A percentile compares a stretch with the other conserved stretches of the same genome.
These are phyloP conservation scores for Xylaria acuta DNA, from an alignment of 495 filamentous ascomycete species.

Conservation along the genomic window DNA sequence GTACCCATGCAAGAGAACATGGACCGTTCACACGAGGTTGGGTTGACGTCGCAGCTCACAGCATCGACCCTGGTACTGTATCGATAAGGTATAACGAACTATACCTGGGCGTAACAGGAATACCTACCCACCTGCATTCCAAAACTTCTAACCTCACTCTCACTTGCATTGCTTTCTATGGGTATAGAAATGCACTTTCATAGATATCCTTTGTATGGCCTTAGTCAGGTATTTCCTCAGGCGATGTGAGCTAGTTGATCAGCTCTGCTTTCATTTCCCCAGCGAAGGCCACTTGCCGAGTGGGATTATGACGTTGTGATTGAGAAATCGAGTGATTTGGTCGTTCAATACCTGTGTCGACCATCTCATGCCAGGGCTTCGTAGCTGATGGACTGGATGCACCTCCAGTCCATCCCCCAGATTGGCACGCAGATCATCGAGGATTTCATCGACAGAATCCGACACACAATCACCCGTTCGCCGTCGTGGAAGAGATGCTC, in stretches of 20 bases:
- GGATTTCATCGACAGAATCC: slow-evolving; percentile 20
- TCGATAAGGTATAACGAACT: not conserved
- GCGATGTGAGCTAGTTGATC: not conserved
- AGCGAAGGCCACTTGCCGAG: not conserved
- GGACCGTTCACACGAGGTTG: not conserved
- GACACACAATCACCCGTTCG: slow-evolving; percentile 2
- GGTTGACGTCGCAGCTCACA: not conserved
- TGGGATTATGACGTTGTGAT: not conserved
- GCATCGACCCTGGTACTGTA: too few relatives aligned
- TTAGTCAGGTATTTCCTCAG: too few relatives aligned
- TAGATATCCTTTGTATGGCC: not conserved
- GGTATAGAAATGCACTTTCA: not conserved
- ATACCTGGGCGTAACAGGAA: not conserved
- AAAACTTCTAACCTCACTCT: too few relatives aligned
- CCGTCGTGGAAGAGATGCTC: not conserved
- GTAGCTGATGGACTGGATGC: not conserved
- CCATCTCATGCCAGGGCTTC: not conserved
- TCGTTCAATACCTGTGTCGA: not conserved
- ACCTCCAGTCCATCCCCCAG: slow-evolving; percentile 20
- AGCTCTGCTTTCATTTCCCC: not conserved
- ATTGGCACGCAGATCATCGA: slow-evolving; percentile 20
- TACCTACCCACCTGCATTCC: too few relatives aligned
- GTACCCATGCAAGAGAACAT: not conserved
- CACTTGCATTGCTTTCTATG: too few relatives aligned
- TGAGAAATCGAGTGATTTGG: not conserved